Evolutionary conservation across 176 grass and related monocot genomes (phyloP).

Genomic region (Phragmites australis): DNA sequence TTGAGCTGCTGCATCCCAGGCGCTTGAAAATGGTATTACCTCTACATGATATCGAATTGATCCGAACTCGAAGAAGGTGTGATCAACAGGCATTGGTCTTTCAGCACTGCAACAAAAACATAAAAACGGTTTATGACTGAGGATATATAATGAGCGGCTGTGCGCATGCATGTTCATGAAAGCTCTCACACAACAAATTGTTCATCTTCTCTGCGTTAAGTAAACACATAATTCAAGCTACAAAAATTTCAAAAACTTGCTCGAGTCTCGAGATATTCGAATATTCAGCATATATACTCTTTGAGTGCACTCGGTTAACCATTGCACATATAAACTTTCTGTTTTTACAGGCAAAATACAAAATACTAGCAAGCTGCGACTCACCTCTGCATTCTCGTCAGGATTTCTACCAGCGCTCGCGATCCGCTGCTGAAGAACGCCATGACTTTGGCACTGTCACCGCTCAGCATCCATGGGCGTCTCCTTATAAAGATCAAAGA

Average conservation of each 20-base stretch:
- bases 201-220: not conserved
- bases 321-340: not conserved
- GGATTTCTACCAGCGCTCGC: slow-evolving; percentile 58
- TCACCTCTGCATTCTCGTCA: slow-evolving; percentile 72
- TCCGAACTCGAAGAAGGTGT: slow-evolving; percentile 80
- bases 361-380: not conserved
- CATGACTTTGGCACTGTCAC: slow-evolving; percentile 41
- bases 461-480: not conserved
- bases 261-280: not conserved
- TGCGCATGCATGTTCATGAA: not conserved
- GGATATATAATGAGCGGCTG: too few species aligned
- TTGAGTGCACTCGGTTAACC: not conserved
- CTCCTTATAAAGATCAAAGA: slow-evolving; percentile 32
- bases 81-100: slow-evolving; percentile 66
- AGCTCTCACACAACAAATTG: not conserved
- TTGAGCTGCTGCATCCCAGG: not conserved
- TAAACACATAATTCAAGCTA: not conserved
- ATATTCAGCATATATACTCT: not conserved
- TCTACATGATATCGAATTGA: slow-evolving; percentile 70
- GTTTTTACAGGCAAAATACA: not conserved
- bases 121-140: not conserved
- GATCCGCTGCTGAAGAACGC: slow-evolving; percentile 74
- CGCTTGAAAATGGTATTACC: slow-evolving; percentile 41
- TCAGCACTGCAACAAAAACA: slow-evolving; percentile 46
- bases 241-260: not conserved